Percentiles rank a stretch among this genome's conserved stretches.
phyloP scores from a whole-genome alignment of 2,329 filamentous ascomycete genomes.

The Aureobasidium sp. region DNA sequence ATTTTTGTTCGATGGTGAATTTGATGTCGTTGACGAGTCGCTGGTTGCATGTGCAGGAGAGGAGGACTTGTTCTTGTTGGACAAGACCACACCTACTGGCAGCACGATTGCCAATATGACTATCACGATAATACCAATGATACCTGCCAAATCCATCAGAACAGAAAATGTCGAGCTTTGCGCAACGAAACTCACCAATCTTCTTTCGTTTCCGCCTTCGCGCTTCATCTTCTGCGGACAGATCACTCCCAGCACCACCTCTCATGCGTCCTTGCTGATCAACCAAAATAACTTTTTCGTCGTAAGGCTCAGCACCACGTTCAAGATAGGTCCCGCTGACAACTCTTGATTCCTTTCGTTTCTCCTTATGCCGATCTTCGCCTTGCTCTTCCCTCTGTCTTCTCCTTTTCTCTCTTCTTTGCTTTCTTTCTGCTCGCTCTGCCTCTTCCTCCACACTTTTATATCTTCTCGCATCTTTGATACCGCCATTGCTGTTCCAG shows the following conservation, averaged over 20 bases:
- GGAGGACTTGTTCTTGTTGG: conserved; percentile 33
- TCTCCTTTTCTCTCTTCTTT: conserved; percentile 34
- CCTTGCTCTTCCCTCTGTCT: conserved; percentile 34
- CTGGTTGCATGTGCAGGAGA: conserved; percentile 19
- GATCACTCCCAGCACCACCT: conserved; percentile 32
- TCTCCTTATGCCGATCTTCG: conserved; percentile 21
- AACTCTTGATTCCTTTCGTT: conserved; percentile 28
- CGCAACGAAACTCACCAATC: conserved; percentile 44
- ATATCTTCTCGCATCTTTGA: background rate
- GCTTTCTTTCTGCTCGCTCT: conserved; percentile 1
- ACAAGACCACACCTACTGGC: conserved; percentile 40
- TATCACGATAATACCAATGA: conserved; percentile 32
- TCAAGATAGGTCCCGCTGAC: conserved; percentile 43
- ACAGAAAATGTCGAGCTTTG: background rate
- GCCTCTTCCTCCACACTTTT: conserved; percentile 14
- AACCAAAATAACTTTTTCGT: conserved; percentile 32
- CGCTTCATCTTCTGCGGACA: conserved; percentile 31
- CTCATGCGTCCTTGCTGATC: conserved; percentile 36
- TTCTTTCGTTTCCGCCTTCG: conserved; percentile 47
- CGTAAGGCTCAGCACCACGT: conserved; percentile 31
- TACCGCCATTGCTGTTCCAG: conserved; percentile 14
- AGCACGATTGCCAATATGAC: conserved; percentile 41
- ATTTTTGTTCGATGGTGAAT: conserved; percentile 38
- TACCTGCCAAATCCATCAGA: conserved; percentile 18
- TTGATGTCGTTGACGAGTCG: conserved; percentile 19